Percentiles rank a stretch among this genome's conserved stretches.
These are phyloP conservation scores for Trichosporon sp. DNA, from an alignment of 1,284 basidiomycete species.

Conservation along the genomic window DNA sequence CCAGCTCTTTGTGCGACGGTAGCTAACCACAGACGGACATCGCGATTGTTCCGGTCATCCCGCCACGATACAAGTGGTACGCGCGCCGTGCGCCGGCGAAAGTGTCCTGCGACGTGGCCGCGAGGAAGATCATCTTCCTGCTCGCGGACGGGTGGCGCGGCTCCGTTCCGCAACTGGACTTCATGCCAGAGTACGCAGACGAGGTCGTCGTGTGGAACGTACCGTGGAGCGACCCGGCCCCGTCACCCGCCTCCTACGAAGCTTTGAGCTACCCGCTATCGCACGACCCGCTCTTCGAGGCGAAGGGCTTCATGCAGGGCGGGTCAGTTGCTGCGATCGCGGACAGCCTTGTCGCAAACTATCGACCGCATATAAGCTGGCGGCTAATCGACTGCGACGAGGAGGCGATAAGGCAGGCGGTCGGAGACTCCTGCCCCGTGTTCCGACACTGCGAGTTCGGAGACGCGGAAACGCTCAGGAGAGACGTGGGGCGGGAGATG, in stretches of 20 bases:
- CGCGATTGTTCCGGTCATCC: not conserved
- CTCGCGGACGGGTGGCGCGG: not conserved
- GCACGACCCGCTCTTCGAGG: not conserved
- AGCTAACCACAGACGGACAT: not conserved
- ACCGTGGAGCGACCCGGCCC: not conserved
- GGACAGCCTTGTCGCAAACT: not conserved
- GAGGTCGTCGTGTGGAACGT: not conserved
- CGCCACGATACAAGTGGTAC: not conserved
- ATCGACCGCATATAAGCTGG: not conserved
- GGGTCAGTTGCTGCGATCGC: not conserved
- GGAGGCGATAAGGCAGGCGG: not conserved
- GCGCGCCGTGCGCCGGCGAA: not conserved
- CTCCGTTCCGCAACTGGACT: not conserved
- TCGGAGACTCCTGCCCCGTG: not conserved
- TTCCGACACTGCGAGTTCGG: not conserved
- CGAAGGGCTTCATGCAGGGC: not conserved
- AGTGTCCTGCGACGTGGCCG: not conserved
- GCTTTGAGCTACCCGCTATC: not conserved
- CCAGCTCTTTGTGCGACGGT: too few species aligned
- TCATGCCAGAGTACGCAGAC: not conserved
- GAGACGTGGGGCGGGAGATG: not conserved
- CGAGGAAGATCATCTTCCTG: not conserved
- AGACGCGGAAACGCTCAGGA: not conserved
- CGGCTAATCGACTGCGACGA: not conserved
- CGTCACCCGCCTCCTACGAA: not conserved